These are phyloP conservation scores for Colletotrichum musicola DNA, from an alignment of 2,329 filamentous ascomycete species.

Conservation along the genomic window DNA sequence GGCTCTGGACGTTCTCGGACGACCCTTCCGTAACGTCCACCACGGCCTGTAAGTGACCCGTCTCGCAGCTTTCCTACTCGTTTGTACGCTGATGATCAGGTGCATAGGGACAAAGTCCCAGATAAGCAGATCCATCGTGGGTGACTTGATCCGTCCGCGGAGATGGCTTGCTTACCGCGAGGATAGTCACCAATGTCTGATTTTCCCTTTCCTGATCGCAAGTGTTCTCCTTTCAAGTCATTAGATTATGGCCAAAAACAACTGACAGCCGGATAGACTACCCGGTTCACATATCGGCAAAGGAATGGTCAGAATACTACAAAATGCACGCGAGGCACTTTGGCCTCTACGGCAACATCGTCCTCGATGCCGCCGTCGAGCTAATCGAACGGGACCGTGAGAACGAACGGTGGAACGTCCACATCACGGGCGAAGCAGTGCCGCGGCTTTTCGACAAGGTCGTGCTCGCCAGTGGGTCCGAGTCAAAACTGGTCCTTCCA, in stretches of 20 bases:
- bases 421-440: slow-evolving; percentile 25
- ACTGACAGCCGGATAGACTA: background rate
- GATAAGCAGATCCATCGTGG: slow-evolving; percentile 45
- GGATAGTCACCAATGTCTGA: slow-evolving; percentile 42
- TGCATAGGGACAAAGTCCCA: slow-evolving; percentile 26
- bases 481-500: slow-evolving; percentile 38
- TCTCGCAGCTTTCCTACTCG: background rate
- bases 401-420: slow-evolving; percentile 40
- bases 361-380: slow-evolving; percentile 37
- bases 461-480: slow-evolving; percentile 42
- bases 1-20: slow-evolving; percentile 43
- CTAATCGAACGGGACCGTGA: slow-evolving; percentile 36
- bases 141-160: background rate
- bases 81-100: background rate
- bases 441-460: slow-evolving; percentile 43
- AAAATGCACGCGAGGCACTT: slow-evolving; percentile 42
- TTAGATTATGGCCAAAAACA: background rate
- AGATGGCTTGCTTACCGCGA: background rate
- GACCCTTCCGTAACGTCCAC: slow-evolving; percentile 41
- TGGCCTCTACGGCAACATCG: slow-evolving; percentile 37
- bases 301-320: slow-evolving; percentile 40
- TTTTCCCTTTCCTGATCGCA: slow-evolving; percentile 43
- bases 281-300: slow-evolving; percentile 1
- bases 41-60: slow-evolving; percentile 28
- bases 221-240: background rate